Percentiles rank a stretch among this genome's conserved stretches.
Conservation (phyloP, 768 basidiomycete species). For the Sarcodon sp. region DNA sequence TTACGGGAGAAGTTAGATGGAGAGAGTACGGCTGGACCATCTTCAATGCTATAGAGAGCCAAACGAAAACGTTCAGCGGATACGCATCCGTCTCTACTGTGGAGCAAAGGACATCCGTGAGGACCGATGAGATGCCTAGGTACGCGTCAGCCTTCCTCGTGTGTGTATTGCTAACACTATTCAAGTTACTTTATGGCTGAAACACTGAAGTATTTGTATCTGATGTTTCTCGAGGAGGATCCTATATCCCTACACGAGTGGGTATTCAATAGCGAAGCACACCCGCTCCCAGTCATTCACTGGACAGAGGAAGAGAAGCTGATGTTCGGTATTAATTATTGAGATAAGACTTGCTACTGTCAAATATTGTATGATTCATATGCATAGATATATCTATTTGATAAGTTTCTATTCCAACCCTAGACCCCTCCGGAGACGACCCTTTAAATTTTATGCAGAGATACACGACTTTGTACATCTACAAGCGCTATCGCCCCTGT, state of each 20-base stretch:
- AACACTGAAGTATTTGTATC: slow-evolving; percentile 59
- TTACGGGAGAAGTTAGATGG: slow-evolving; percentile 58
- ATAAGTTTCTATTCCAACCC: too few relatives aligned
- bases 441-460: too few relatives aligned
- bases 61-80: slow-evolving; percentile 44
- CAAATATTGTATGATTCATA: too few relatives aligned
- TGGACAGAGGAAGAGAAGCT: slow-evolving; percentile 45
- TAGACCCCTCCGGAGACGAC: too few relatives aligned
- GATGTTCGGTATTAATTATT: slow-evolving; percentile 21
- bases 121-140: slow-evolving; percentile 65
- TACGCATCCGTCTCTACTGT: slow-evolving; percentile 48
- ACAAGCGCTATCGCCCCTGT: too few relatives aligned
- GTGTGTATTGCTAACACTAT: slow-evolving; percentile 10
- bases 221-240: slow-evolving; percentile 56
- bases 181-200: slow-evolving; percentile 41
- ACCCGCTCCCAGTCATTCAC: slow-evolving; percentile 60
- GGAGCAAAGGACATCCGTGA: slow-evolving; percentile 22
- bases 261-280: slow-evolving; percentile 50
- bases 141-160: slow-evolving; percentile 23
- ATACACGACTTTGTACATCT: too few relatives aligned
- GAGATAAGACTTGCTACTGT: too few relatives aligned
- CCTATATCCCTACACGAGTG: slow-evolving; percentile 31
- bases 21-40: slow-evolving; percentile 59
- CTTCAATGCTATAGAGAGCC: slow-evolving; percentile 50
- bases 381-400: too few relatives aligned